Base-by-base conservation (phyloP, 2,329 filamentous ascomycete species). In the Epichloe bromicola region DNA sequence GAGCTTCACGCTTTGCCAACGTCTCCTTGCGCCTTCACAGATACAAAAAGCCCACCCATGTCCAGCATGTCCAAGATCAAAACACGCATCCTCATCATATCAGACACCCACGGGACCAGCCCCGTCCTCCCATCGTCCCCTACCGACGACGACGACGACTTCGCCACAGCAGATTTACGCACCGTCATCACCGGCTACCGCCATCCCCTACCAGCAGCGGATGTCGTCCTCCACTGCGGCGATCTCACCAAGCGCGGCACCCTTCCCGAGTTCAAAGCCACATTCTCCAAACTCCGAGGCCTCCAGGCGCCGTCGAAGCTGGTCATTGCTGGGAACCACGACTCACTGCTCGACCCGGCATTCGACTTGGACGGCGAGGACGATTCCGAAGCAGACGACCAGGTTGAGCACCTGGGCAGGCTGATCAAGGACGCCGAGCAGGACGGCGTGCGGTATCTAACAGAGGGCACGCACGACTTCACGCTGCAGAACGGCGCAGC, bases 311-410 rank as follows among this genome's bases (percentile, higher is more conserved):
- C 73, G 0, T 63, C 79, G 6, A 79, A 78, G 55, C 64, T 80
- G 3, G 68, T 72, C 42, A 78, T 80, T 53, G 68, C 75, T 2
- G 75, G 77, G 2, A 79, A 79, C 53, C 76, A 80, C 56, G 75
- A 80, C 56, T 67, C 70, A 45, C 70, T 63, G 0, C 62, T 74
- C 40, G 69, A 76, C 30, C 26, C 42, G 26, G 26, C 26, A 8
- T 30, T 30, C 26, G 8, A 30, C 26, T 30, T 11, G 3, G 26
- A 30, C 6, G 60, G 52, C 7, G 48, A 37, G 14, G 48, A 53
- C 10, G 59, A 62, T 3, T 69, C 66, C 0, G 63, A 73, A 30
- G n/a, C 10, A 5, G 14, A 40, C 20, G 41, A 41, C 15, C 20
- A 47, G 19, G 23, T 44, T 2, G 8, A 11, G 2, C 15, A 19